Percentiles rank a stretch among this genome's conserved stretches.
Evolutionary conservation across 148 eudicot species (phyloP).

Genomic region (Rhododendron mucronatum): DNA sequence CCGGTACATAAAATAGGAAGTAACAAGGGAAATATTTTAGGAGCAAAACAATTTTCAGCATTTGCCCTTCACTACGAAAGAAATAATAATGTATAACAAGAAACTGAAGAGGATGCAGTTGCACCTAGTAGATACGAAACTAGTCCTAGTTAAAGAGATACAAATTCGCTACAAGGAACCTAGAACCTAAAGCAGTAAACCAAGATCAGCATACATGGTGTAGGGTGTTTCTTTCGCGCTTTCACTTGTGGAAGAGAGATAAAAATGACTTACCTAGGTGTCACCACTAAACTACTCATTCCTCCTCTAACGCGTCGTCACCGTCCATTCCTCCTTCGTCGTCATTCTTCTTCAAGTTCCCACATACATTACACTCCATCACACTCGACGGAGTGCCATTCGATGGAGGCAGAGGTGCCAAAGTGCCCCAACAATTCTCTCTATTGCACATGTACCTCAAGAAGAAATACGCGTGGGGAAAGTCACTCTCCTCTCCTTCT

Average conservation of each 20-base stretch:
- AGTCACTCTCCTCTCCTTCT: conserved; percentile 34
- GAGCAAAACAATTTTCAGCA: background rate
- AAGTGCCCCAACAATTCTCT: conserved; percentile 80
- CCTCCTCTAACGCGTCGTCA: background rate
- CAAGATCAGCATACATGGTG: background rate
- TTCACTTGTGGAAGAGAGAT: background rate
- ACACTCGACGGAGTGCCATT: conserved; percentile 24
- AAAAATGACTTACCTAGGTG: conserved; percentile 2
- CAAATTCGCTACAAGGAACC: background rate
- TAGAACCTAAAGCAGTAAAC: background rate
- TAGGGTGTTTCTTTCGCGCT: background rate
- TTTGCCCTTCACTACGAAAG: background rate
- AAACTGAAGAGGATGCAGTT: background rate
- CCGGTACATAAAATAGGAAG: background rate
- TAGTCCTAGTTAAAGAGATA: background rate
- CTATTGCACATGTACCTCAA: conserved; percentile 71
- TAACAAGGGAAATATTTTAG: background rate
- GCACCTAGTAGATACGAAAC: background rate
- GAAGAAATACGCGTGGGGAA: conserved; percentile 91
- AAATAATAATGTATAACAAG: background rate
- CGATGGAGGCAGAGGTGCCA: conserved; percentile 78
- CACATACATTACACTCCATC: conserved; percentile 94
- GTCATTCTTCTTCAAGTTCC: conserved; percentile 30
- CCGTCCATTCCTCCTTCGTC: conserved; percentile 19
- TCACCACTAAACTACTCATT: background rate